These are phyloP conservation scores for Penicillium lividum DNA, from an alignment of 495 filamentous ascomycete genomes.

Conservation along the genomic window DNA sequence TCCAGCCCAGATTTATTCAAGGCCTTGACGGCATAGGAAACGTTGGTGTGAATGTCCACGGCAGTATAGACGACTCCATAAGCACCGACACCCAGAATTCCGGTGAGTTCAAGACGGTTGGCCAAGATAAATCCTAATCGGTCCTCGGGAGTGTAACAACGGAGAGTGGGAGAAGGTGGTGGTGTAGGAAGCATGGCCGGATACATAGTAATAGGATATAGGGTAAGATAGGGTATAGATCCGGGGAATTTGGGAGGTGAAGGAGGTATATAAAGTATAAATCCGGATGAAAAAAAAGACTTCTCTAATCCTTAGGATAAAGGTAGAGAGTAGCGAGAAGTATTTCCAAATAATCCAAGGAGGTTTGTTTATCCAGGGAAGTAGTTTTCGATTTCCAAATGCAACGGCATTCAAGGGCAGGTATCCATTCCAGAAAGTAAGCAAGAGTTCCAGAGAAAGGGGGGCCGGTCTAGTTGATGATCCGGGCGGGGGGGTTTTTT, in stretches of 20 bases:
- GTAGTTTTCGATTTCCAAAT: neutral
- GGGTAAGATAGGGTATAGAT: neutral
- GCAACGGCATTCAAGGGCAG: constrained; percentile 14
- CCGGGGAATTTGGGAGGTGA: neutral
- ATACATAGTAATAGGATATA: constrained; percentile 34
- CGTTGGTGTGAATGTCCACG: constrained; percentile 78
- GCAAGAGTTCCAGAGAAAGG: constrained; percentile 8
- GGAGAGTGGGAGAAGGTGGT: constrained; percentile 55
- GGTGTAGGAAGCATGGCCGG: constrained; percentile 61
- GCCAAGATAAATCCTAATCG: constrained; percentile 83
- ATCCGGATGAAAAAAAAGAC: constrained; percentile 2
- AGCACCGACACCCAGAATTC: constrained; percentile 88
- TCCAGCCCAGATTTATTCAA: constrained; percentile 92
- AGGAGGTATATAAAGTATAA: constrained; percentile 1
- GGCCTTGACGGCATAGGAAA: constrained; percentile 92
- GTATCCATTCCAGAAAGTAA: constrained; percentile 23
- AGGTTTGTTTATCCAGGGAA: constrained; percentile 1
- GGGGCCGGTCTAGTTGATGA: neutral
- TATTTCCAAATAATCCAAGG: constrained; percentile 1
- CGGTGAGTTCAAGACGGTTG: constrained; percentile 76
- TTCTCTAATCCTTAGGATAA: constrained; percentile 1
- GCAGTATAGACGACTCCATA: constrained; percentile 97
- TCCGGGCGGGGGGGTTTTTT: neutral
- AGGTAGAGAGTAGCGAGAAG: neutral
- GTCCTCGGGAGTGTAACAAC: constrained; percentile 67